phyloP scores from a whole-genome alignment of 495 filamentous ascomycete genomes.

The Hyphodiscus hymeniophilus region DNA sequence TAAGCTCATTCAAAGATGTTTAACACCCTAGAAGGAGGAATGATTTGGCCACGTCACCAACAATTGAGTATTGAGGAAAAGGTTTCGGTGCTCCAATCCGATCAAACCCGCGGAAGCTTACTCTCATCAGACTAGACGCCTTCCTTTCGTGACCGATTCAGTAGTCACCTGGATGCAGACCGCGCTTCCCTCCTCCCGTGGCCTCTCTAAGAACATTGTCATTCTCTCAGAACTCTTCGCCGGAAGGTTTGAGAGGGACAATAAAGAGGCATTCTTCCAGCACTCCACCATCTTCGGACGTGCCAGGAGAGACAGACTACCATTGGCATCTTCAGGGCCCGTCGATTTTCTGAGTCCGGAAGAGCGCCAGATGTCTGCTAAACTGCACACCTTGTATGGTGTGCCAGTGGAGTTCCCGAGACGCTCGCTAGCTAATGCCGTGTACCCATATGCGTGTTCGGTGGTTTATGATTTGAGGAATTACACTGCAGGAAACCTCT shows the following conservation, averaged over 20 bases:
- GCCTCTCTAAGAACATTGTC: slow-evolving; percentile 18
- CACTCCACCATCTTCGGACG: slow-evolving; percentile 45
- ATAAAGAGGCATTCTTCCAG: slow-evolving; percentile 35
- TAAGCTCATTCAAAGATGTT: too few species aligned
- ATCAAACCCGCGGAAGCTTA: slow-evolving; percentile 28
- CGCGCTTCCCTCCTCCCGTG: not conserved
- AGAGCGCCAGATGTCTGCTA: slow-evolving; percentile 49
- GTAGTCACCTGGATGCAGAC: not conserved
- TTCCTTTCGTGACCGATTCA: not conserved
- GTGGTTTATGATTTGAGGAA: slow-evolving; percentile 58
- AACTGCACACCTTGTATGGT: slow-evolving; percentile 55
- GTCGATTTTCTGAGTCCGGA: slow-evolving; percentile 7
- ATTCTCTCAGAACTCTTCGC: slow-evolving; percentile 26
- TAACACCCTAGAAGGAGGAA: slow-evolving; percentile 12
- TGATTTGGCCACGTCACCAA: too few species aligned
- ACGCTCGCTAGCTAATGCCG: slow-evolving; percentile 22
- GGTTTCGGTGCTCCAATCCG: too few species aligned
- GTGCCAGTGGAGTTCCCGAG: slow-evolving; percentile 30
- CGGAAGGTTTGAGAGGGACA: slow-evolving; percentile 22
- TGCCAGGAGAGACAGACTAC: slow-evolving; percentile 18
- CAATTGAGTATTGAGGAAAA: too few species aligned
- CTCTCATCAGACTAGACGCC: not conserved
- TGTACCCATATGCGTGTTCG: slow-evolving; percentile 47
- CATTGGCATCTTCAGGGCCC: not conserved
- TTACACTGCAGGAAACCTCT: slow-evolving; percentile 43